Percentiles rank a stretch among this genome's conserved stretches.
Conservation (phyloP, 129 eudicot species). For the Lactuca sativa region DNA sequence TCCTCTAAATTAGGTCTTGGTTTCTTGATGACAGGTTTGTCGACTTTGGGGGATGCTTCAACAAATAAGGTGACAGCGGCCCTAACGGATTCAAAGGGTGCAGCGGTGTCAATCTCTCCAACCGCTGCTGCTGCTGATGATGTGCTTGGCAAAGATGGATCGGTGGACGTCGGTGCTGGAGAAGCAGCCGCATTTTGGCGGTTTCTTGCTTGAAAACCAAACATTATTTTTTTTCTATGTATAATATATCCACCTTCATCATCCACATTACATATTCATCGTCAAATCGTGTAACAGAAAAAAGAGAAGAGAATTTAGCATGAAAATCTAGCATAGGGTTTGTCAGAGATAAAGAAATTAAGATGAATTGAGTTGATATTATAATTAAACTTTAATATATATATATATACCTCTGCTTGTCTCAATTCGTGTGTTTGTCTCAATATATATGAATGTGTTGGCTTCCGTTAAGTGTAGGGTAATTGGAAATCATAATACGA, state of each 20-base stretch:
- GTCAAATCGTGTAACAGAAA: not conserved
- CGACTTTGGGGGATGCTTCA: constrained; percentile 53
- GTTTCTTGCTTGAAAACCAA: constrained; percentile 46
- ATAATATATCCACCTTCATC: constrained; percentile 21
- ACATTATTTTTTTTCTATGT: constrained; percentile 29
- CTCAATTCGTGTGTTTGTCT: not conserved
- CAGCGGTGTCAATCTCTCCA: constrained; percentile 73
- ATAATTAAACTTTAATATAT: not conserved
- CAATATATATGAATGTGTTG: constrained; percentile 1
- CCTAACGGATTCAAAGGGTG: constrained; percentile 86
- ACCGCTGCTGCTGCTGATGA: constrained; percentile 18
- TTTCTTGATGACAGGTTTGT: constrained; percentile 45
- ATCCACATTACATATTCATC: not conserved
- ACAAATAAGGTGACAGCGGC: constrained; percentile 83
- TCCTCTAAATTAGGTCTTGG: constrained; percentile 34
- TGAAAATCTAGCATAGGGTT: not conserved
- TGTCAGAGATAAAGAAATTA: not conserved
- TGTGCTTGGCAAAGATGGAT: constrained; percentile 40
- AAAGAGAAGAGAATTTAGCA: not conserved
- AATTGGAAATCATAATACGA: not conserved
- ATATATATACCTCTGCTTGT: not conserved
- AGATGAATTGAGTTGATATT: not conserved
- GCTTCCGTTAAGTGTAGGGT: not conserved
- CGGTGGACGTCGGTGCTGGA: constrained; percentile 20
- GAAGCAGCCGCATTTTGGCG: constrained; percentile 37